These are phyloP conservation scores for Astrothelium subdiscretum DNA, from an alignment of 495 filamentous ascomycete genomes.

Conservation along the genomic window DNA sequence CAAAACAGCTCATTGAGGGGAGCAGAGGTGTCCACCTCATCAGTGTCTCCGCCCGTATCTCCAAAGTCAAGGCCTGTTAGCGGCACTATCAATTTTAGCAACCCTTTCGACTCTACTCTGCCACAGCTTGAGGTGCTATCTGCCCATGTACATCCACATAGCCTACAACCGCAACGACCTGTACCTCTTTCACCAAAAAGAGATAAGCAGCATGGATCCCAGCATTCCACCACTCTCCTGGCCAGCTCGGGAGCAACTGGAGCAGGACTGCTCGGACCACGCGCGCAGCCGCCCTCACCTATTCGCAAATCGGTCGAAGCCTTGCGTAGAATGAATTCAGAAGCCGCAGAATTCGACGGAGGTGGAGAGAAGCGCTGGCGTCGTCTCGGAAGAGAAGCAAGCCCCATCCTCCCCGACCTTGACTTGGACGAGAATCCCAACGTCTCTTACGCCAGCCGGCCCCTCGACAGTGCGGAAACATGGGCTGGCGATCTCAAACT, in stretches of 20 bases:
- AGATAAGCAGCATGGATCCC: neutral
- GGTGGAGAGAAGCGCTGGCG: conserved; percentile 11
- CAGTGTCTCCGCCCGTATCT: neutral
- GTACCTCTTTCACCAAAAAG: neutral
- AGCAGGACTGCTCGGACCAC: conserved; percentile 12
- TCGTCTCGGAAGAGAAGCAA: conserved; percentile 22
- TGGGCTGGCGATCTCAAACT: conserved; percentile 14
- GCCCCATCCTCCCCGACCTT: conserved; percentile 19
- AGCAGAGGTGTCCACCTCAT: neutral
- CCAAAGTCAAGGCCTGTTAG: neutral
- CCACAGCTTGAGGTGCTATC: neutral
- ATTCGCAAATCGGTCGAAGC: conserved; percentile 19
- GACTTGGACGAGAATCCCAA: conserved; percentile 6
- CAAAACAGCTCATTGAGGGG: neutral
- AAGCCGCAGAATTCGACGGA: conserved; percentile 11
- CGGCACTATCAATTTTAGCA: neutral
- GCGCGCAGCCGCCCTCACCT: conserved; percentile 14
- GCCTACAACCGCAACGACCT: neutral
- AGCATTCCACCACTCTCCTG: conserved; percentile 5
- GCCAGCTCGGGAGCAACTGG: conserved; percentile 11
- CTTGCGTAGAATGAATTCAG: conserved; percentile 27
- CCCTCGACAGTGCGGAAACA: conserved; percentile 2
- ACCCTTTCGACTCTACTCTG: neutral
- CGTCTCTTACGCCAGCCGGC: neutral
- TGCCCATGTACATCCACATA: neutral